Percentiles rank a stretch among this genome's conserved stretches.
Conservation (phyloP, 2,329 filamentous ascomycete species). For the Ceratocystiopsis sp. region DNA sequence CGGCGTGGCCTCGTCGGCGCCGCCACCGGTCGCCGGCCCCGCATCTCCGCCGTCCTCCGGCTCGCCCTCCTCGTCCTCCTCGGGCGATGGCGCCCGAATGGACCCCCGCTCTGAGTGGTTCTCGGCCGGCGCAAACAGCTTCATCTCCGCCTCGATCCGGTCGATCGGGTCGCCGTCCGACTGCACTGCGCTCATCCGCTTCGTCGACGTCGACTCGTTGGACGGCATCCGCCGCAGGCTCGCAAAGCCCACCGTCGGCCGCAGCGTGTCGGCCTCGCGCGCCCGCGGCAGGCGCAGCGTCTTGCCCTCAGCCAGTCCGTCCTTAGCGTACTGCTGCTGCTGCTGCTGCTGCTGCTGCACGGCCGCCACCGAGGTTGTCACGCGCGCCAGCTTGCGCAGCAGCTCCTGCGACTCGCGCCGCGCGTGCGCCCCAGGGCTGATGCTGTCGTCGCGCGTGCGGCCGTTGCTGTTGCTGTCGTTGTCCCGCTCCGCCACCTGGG, state of each 20-base stretch:
- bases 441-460: not conserved
- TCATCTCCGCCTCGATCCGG: constrained; percentile 38
- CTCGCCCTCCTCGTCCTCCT: constrained; percentile 14
- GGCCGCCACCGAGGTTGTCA: constrained; percentile 5
- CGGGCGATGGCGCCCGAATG: constrained; percentile 31
- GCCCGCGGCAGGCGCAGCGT: constrained; percentile 12
- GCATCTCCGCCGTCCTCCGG: constrained; percentile 2
- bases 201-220: constrained; percentile 28
- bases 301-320: not conserved
- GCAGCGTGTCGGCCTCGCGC: constrained; percentile 10
- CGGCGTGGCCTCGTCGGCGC: constrained; percentile 22
- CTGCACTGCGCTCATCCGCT: constrained; percentile 27
- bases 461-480: not conserved
- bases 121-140: constrained; percentile 36
- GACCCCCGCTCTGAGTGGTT: constrained; percentile 40
- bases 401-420: constrained; percentile 29
- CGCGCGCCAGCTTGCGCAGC: constrained; percentile 30
- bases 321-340: not conserved
- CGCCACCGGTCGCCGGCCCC: not conserved
- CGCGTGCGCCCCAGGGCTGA: constrained; percentile 7
- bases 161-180: constrained; percentile 38
- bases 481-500: not conserved
- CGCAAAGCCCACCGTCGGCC: constrained; percentile 27
- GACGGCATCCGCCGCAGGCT: constrained; percentile 26
- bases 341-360: not conserved